Evolutionary conservation across 768 basidiomycete species (phyloP).

Genomic region (Collybia sordida): DNA sequence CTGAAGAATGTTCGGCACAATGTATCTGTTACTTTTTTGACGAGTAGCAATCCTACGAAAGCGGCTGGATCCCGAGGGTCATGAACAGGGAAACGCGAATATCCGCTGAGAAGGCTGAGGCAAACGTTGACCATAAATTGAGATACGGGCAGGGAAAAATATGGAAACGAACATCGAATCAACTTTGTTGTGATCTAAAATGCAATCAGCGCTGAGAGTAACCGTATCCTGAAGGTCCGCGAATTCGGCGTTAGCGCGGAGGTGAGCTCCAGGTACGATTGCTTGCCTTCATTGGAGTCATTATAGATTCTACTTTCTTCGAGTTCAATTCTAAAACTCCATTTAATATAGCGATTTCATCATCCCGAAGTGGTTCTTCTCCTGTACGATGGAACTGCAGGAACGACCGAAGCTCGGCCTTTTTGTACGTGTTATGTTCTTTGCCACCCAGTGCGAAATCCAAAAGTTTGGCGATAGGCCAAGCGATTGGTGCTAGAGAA

Average conservation of each 20-base stretch:
- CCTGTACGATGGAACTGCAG: slow-evolving; percentile 78
- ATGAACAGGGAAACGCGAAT: slow-evolving; percentile 91
- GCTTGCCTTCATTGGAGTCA: slow-evolving; percentile 75
- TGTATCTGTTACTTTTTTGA: slow-evolving; percentile 68
- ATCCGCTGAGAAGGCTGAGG: slow-evolving; percentile 69
- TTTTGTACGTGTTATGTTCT: slow-evolving; percentile 77
- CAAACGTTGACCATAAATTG: slow-evolving; percentile 4
- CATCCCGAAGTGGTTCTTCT: slow-evolving; percentile 76
- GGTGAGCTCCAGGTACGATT: background rate
- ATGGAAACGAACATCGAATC: slow-evolving; percentile 58
- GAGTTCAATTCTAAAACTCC: slow-evolving; percentile 77
- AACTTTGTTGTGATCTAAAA: slow-evolving; percentile 77
- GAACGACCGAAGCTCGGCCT: slow-evolving; percentile 78
- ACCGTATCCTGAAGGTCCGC: slow-evolving; percentile 67
- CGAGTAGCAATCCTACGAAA: slow-evolving; percentile 79
- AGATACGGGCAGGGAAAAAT: background rate
- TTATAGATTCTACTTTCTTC: slow-evolving; percentile 74
- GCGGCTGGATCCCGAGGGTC: slow-evolving; percentile 63
- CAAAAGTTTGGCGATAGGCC: slow-evolving; percentile 78
- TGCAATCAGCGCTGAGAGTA: slow-evolving; percentile 72
- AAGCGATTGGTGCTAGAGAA: slow-evolving; percentile 75
- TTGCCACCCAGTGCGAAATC: slow-evolving; percentile 78
- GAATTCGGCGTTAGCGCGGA: slow-evolving; percentile 7
- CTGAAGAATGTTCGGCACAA: slow-evolving; percentile 1
- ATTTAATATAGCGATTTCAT: slow-evolving; percentile 80